Base-by-base conservation (phyloP, 176 grass and related monocot species). In the Cenchrus americanus region DNA sequence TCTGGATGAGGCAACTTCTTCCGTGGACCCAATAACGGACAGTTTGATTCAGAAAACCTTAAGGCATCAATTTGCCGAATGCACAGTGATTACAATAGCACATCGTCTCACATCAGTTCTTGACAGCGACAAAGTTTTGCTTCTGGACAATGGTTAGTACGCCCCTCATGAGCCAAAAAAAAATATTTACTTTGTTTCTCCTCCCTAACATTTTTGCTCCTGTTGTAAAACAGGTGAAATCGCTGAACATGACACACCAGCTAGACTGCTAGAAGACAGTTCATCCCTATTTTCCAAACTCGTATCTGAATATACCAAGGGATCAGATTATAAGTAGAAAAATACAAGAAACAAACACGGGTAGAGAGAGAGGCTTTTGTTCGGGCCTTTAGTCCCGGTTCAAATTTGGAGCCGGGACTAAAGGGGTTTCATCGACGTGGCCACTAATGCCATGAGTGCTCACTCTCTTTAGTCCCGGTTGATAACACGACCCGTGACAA, bases 1-100 rank as follows among this genome's bases (percentile, higher is more conserved):
- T 30, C 44, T 91, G 72, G 85, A 91, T 61, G 89, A 91, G 76
- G 85, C 89, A 13, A 91, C 89, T 43, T 83, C 89, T 21, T 87
- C 80, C 0, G 77, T 90, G 0, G 89, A 90, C 24, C 55, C 78
- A n/a, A 54, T 58, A 2, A 91, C 81, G 2, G 85, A 91, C 34
- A 52, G 12, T 8, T 18, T 66, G 43, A 82, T 87, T 9, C 89
- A 91, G 48, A 62, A 66, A 59, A 87, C 75, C 12, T n/a, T 92
- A 4, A 82, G 77, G 11, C 17, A 15, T 0, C 61, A 83, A 11
- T 92, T 88, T 10, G 2, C 22, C 0, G 68, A 75, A 50, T 88
- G 73, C 69, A 92, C 90, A 0, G 69, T 88, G 57, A 88, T 92
- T 19, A 83, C 73, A 15, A 86, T 92, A 21, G 90, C 86, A 0